These are phyloP conservation scores for Pichia cactophila DNA, from an alignment of 1,139 yeast species.

Conservation along the genomic window DNA sequence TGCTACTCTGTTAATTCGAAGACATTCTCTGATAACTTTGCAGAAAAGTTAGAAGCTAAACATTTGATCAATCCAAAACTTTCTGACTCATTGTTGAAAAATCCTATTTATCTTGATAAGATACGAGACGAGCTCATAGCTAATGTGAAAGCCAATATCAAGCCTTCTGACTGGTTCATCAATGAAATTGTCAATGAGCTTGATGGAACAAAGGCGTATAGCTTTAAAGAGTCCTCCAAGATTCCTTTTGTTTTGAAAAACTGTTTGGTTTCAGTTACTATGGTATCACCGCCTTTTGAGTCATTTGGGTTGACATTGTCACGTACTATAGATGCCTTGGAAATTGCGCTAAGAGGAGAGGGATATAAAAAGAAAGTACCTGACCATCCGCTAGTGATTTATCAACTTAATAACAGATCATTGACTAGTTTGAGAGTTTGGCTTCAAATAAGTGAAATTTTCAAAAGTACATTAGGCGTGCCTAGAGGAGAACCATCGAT, in stretches of 20 bases:
- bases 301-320: constrained; percentile 33
- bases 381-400: constrained; percentile 36
- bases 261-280: constrained; percentile 18
- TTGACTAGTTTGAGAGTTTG: constrained; percentile 50
- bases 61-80: constrained; percentile 15
- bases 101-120: constrained; percentile 9
- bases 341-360: constrained; percentile 58
- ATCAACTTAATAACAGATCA: constrained; percentile 54
- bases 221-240: constrained; percentile 14
- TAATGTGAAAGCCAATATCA: constrained; percentile 18
- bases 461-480: constrained; percentile 18
- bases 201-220: constrained; percentile 9
- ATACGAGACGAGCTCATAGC: constrained; percentile 18
- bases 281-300: constrained; percentile 26
- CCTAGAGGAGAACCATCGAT: constrained; percentile 4
- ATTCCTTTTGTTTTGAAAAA: constrained; percentile 22
- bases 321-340: constrained; percentile 55
- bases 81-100: constrained; percentile 6
- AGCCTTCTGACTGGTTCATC: constrained; percentile 23
- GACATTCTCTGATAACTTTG: constrained; percentile 15
- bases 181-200: constrained; percentile 10
- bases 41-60: neutral
- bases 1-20: constrained; percentile 38
- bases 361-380: constrained; percentile 12
- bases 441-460: constrained; percentile 26